Evolutionary conservation across 1,139 yeast genomes (phyloP), one percentile per base, ranked within the genome.

Genomic region (Kodamaea sp.): DNA sequence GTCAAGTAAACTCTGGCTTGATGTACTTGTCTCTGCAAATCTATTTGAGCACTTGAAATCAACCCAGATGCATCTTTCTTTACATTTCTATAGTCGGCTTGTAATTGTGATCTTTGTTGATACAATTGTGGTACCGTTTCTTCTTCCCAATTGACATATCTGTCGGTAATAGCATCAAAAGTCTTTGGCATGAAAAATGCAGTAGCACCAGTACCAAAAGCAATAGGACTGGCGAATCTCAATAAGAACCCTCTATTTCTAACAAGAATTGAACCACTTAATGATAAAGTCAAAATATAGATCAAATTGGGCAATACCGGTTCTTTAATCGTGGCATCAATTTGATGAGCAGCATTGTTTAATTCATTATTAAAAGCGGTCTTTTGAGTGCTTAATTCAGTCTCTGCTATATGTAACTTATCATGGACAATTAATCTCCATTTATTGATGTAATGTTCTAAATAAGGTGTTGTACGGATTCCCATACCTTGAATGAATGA

Each of bases 201-300:
- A 31, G 60, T 53, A 7, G 78, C 63, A 9, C 58, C 70, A 9
- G 68, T 56, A 10, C 81, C 84, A 49, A 78, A 67, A 0, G 64
- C 39, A 9, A 73, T 41, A 2, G 86, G 85, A 2, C 77, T 58
- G 2, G 70, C 32, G 45, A 78, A 75, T 47, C 86, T 66, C 8
- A 74, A 32, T 1, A 78, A 77, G 5, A 78, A 57, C 2, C 70
- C 53, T 47, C 74, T 65, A 44, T 64, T 70, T 45, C 70, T 67
- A 11, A 67, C 77, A 30, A 77, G 46, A 43, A 81, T 75, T 4
- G 84, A 76, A 8, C 84, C 83, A 1, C 78, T 55, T 45, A 81
- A 69, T 3, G 81, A 60, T 4, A 72, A 63, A 1, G 85, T 79
- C 36, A 80, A 61, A 5, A 79, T 73, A 49, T 75, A 75, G 36